phyloP scores from a whole-genome alignment of 2,329 filamentous ascomycete genomes.

The Nigrospora osmanthi region DNA sequence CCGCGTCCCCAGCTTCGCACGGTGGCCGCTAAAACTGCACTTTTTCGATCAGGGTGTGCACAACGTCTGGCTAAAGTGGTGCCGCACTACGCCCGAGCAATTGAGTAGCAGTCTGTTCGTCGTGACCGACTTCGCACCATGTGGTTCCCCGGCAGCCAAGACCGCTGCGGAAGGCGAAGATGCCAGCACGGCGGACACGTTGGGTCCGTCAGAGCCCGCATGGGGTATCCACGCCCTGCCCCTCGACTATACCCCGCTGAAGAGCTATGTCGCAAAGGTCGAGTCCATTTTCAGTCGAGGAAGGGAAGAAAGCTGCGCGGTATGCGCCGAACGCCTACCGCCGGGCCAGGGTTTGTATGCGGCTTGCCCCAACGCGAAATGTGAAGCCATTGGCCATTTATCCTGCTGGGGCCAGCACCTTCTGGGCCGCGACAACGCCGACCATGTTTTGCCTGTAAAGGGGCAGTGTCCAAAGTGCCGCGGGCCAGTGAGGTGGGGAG shows the following conservation, averaged over 20 bases:
- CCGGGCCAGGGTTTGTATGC: constrained; percentile 44
- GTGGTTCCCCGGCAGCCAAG: neutral
- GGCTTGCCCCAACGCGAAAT: constrained; percentile 45
- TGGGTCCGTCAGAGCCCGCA: constrained; percentile 4
- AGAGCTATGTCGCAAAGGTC: constrained; percentile 47
- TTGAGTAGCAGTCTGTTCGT: constrained; percentile 43
- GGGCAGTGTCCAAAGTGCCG: constrained; percentile 68
- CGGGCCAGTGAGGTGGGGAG: constrained; percentile 57
- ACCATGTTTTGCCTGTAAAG: constrained; percentile 53
- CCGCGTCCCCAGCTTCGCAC: constrained; percentile 67
- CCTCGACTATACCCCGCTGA: constrained; percentile 46
- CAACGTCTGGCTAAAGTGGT: constrained; percentile 57
- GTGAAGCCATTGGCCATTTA: constrained; percentile 51
- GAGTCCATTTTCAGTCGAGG: constrained; percentile 47
- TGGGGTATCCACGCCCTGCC: constrained; percentile 47
- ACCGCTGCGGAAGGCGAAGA: constrained; percentile 2
- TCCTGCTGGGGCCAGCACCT: constrained; percentile 51
- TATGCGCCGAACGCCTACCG: constrained; percentile 39
- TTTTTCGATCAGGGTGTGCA: constrained; percentile 71
- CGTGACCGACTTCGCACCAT: constrained; percentile 43
- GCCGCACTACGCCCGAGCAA: constrained; percentile 36
- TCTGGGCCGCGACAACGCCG: constrained; percentile 25
- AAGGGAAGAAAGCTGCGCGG: constrained; percentile 44
- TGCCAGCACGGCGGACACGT: constrained; percentile 1
- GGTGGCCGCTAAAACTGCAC: constrained; percentile 75